Evolutionary conservation across 768 basidiomycete genomes (phyloP), one percentile per base, ranked within the genome.

Genomic region (Vishniacozyma victoriae): DNA sequence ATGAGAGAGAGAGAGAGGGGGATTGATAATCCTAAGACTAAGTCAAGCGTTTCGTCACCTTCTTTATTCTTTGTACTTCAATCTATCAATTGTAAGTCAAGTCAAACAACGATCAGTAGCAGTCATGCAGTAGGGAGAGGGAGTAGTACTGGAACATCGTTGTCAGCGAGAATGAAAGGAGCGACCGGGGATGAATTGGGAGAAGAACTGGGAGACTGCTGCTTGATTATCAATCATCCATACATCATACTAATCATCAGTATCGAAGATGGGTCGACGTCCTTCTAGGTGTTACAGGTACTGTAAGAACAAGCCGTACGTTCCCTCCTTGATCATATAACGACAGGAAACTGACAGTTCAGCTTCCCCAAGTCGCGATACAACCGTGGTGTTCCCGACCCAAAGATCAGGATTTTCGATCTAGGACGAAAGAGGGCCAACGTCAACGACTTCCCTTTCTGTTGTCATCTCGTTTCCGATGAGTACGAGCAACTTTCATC

Each of bases 281-380:
- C 90, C 91, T 57, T 89, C 91, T 76, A 85, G 87, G 68, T 95
- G 90, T 82, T 93, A 93, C 79, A 85, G 91, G 62, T 96, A 96
- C 79, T 96, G 91, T 82, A 96, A 96, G 78, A 93, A 92, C 82
- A 96, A 97, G 82, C 91, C 93, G 20, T 67, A 48, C 60, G 64
- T 67, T 4, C 12, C 16, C 92, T 87, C 78, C 37, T 5, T 29
- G 14, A 19, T 26, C 9, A 13, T 20, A 11, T 29, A 4, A n/a
- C 35, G 36, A 29, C 25, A n/a, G 39, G 35, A 6, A 11, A 14
- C 22, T n/a, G 42, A 26, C 6, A 31, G 37, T 25, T 5, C 50
- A 67, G 64, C 18, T 73, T 68, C 71, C 72, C 72, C 49, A 73
- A 73, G 58, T 73, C 72, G 35, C 55, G 89, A 70, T 93, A 93